phyloP scores from a whole-genome alignment of 2,329 filamentous ascomycete species.

The Fusarium sp. region DNA sequence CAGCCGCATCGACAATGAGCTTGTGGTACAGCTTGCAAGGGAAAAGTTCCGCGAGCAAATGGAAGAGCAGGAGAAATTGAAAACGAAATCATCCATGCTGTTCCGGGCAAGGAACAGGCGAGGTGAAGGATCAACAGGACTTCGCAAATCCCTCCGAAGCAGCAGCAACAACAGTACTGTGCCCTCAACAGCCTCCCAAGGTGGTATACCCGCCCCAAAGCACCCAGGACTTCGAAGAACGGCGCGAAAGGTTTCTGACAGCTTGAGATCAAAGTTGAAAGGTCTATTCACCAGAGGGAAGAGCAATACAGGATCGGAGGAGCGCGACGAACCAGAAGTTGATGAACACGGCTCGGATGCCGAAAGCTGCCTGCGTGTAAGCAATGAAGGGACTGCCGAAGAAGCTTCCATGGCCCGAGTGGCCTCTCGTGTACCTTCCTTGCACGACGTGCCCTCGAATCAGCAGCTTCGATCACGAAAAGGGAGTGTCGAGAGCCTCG shows the following conservation, averaged over 20 bases:
- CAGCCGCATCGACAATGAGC: constrained; percentile 50
- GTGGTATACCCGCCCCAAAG: constrained; percentile 45
- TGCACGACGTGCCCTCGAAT: constrained; percentile 64
- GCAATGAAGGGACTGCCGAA: constrained; percentile 55
- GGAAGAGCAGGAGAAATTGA: constrained; percentile 54
- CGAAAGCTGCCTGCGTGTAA: constrained; percentile 53
- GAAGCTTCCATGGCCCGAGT: constrained; percentile 65
- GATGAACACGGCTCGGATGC: constrained; percentile 44
- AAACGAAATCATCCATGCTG: constrained; percentile 61
- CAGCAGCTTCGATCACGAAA: constrained; percentile 67
- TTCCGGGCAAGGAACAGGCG: constrained; percentile 58
- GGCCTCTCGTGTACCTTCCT: constrained; percentile 64
- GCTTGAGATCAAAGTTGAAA: constrained; percentile 74
- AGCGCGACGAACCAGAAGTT: constrained; percentile 10
- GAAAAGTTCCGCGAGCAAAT: constrained; percentile 56
- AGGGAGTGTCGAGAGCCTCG: constrained; percentile 69
- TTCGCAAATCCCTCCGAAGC: constrained; percentile 67
- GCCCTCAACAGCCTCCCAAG: constrained; percentile 50
- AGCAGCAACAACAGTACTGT: constrained; percentile 60
- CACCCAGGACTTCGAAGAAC: constrained; percentile 62
- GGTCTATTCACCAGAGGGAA: constrained; percentile 53
- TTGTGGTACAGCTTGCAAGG: constrained; percentile 55
- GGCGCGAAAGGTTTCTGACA: constrained; percentile 74
- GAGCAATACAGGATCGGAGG: constrained; percentile 27
- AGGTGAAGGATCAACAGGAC: constrained; percentile 53